Evolutionary conservation across 2,329 filamentous ascomycete genomes (phyloP), one percentile per base, ranked within the genome.

Genomic region (Alternaria brassicae): DNA sequence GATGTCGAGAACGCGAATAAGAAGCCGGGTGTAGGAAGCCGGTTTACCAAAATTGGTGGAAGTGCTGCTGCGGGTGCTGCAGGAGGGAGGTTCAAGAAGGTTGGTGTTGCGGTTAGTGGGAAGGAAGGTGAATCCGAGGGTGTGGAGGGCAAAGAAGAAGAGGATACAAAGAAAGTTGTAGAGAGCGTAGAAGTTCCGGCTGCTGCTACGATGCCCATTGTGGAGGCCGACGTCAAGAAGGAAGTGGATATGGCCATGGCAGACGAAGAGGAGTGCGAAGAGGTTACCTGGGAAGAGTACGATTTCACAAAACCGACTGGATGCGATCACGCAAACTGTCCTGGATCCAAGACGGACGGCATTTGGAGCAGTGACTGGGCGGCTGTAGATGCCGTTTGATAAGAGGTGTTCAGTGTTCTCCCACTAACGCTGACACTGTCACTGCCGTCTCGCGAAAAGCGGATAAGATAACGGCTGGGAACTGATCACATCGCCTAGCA

Each of bases 81-180:
- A 2, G 67, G 66, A 1, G 79, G 80, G 0, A 85, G 87, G 0
- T 88, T 89, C 67, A 91, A 93, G 79, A 95, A 94, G 73, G 89
- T 89, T 1, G 91, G 91, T 1, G 70, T 70, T n/a, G 62, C 59
- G 6, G 71, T 70, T 17, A 50, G 63, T 19, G 54, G 58, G 40
- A 59, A 58, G 8, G 51, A 49, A 5, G 36, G 27, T 10, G 48
- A n/a, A 6, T 19, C 17, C 27, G 47, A 45, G 23, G 57, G 32
- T 40, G 37, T 9, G 10, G 12, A 12, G 6, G 19, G 10, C 37
- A 40, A 40, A 12, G 23, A 5, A 5, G 56, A 45, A 13, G 34
- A 30, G 1, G 44, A 61, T 25, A 57, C 53, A 48, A 42, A 55
- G 27, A 53, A 42, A 15, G 41, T 19, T 1, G 32, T 30, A 15